Conservation (phyloP, 345 rosid genomes). For the Linum lewisii region DNA sequence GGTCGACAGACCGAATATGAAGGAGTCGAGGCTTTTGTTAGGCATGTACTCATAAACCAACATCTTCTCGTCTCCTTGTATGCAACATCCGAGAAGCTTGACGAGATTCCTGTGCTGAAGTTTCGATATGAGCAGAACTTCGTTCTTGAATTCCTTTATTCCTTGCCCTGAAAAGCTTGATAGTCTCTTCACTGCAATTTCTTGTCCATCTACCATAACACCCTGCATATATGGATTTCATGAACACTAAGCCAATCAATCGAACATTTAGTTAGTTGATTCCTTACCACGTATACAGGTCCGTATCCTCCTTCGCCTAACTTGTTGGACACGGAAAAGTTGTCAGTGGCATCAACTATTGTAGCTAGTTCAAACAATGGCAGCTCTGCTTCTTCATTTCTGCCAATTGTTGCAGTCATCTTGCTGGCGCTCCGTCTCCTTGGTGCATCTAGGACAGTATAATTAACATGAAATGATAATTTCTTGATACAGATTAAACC, state of each 20-base stretch:
- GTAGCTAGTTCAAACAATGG: not conserved
- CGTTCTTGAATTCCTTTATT: conserved; percentile 1
- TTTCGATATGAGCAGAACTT: not conserved
- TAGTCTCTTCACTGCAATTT: not conserved
- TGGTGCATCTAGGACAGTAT: not conserved
- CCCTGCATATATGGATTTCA: not conserved
- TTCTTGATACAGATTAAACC: too few relatives aligned
- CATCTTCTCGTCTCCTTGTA: conserved; percentile 1
- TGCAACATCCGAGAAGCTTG: not conserved
- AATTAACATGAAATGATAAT: too few relatives aligned
- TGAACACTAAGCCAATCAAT: not conserved
- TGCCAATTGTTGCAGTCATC: not conserved
- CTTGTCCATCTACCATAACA: not conserved
- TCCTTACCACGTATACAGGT: conserved; percentile 1
- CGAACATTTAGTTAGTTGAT: too few relatives aligned
- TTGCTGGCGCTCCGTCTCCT: not conserved
- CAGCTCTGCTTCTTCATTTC: not conserved
- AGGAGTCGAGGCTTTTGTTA: not conserved
- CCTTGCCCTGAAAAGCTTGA: not conserved
- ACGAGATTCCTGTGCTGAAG: conserved; percentile 5
- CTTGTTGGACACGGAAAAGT: not conserved
- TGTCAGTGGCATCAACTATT: not conserved
- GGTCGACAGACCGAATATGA: not conserved
- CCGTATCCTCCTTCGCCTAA: conserved; percentile 1
- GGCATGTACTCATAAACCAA: conserved; percentile 3